A percentile compares a stretch with the other conserved stretches of the same genome.
These are phyloP conservation scores for Clavispora phyllophila DNA, from an alignment of 805 yeast genomes.

Conservation along the genomic window DNA sequence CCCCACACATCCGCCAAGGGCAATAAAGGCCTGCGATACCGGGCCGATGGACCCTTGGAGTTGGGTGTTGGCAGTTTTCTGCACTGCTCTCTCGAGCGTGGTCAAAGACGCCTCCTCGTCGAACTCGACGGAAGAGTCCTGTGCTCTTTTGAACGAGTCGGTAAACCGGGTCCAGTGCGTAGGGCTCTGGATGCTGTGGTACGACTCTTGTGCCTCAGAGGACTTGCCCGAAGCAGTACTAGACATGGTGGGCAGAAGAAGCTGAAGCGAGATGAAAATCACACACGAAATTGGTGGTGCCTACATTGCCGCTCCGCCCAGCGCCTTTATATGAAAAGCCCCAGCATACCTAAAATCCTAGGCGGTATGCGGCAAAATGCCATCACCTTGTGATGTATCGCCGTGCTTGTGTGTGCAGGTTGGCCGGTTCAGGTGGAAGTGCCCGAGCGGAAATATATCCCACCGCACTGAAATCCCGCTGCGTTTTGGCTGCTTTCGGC, in stretches of 20 bases:
- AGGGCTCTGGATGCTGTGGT: background rate
- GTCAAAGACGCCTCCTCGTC: slow-evolving; percentile 5
- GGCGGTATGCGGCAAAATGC: background rate
- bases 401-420: background rate
- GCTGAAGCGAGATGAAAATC: background rate
- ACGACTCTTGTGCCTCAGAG: background rate
- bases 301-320: background rate
- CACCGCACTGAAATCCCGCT: too few species aligned
- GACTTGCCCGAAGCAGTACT: background rate
- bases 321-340: background rate
- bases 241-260: background rate
- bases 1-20: slow-evolving; percentile 41
- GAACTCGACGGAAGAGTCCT: background rate
- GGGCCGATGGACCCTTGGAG: slow-evolving; percentile 13
- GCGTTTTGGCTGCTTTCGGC: too few species aligned
- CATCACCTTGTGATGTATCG: background rate
- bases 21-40: slow-evolving; percentile 24
- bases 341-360: background rate
- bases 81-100: slow-evolving; percentile 13
- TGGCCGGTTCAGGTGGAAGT: background rate
- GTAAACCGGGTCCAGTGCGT: slow-evolving; percentile 7
- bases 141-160: slow-evolving; percentile 14
- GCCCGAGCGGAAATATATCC: background rate
- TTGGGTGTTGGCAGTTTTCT: slow-evolving; percentile 8
- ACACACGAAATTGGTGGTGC: background rate